Evolutionary conservation across 2,329 filamentous ascomycete genomes (phyloP).

Genomic region (Trichoderma sp.): DNA sequence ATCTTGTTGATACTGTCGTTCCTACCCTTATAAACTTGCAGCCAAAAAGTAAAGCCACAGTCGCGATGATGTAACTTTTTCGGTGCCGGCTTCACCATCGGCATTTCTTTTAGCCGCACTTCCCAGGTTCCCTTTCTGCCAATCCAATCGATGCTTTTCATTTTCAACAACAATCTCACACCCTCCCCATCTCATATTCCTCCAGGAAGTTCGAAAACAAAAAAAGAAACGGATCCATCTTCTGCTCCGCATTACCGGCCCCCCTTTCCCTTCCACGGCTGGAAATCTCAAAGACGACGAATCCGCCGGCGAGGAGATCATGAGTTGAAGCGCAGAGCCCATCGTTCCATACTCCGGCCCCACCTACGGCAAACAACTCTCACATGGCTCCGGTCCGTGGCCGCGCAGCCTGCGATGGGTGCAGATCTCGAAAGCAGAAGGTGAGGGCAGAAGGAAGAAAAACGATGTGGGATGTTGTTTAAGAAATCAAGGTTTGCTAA

Average conservation of each 20-base stretch:
- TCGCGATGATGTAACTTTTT: slow-evolving; percentile 18
- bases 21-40: background rate
- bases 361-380: slow-evolving; percentile 22
- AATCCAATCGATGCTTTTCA: slow-evolving; percentile 21
- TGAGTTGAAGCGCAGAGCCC: slow-evolving; percentile 13
- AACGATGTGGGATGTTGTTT: too few species aligned
- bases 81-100: background rate
- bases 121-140: background rate
- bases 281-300: background rate
- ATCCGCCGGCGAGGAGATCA: slow-evolving; percentile 7
- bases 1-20: background rate
- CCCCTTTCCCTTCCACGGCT: background rate
- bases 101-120: slow-evolving; percentile 14
- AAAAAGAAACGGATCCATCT: background rate
- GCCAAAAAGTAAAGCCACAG: background rate
- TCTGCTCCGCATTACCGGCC: background rate
- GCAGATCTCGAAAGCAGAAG: slow-evolving; percentile 26
- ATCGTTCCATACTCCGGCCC: slow-evolving; percentile 16
- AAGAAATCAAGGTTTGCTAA: too few species aligned
- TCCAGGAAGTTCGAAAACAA: background rate
- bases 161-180: background rate
- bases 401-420: slow-evolving; percentile 27
- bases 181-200: background rate
- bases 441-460: background rate
- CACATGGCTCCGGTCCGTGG: slow-evolving; percentile 27